These are phyloP conservation scores for Cutaneotrichosporon sp. DNA, from an alignment of 1,284 basidiomycete species.

Conservation along the genomic window DNA sequence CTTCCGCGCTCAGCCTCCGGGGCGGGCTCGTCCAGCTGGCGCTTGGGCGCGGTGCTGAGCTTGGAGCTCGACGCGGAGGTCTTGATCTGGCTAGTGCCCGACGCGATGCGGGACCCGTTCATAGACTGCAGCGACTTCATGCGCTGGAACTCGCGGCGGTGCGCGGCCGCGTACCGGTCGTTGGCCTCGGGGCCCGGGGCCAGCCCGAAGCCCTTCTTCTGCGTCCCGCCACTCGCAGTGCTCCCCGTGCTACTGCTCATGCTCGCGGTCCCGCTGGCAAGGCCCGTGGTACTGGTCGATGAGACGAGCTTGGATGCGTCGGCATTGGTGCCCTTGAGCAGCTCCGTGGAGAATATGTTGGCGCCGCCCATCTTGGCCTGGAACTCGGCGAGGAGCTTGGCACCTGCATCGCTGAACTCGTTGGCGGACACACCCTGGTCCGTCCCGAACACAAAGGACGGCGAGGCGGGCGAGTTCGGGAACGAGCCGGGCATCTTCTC, in stretches of 20 bases:
- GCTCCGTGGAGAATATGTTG: slow-evolving; percentile 33
- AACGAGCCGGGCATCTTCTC: slow-evolving; percentile 17
- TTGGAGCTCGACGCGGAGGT: not conserved
- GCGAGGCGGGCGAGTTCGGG: slow-evolving; percentile 11
- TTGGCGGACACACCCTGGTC: slow-evolving; percentile 27
- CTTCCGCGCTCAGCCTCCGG: slow-evolving; percentile 3
- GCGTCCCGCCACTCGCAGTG: slow-evolving; percentile 8
- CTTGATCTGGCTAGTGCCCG: too few relatives aligned
- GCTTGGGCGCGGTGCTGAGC: slow-evolving; percentile 9
- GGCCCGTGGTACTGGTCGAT: slow-evolving; percentile 26
- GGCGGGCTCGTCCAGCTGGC: slow-evolving; percentile 12
- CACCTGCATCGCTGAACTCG: slow-evolving; percentile 41
- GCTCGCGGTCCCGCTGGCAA: too few relatives aligned
- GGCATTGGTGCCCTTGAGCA: slow-evolving; percentile 47
- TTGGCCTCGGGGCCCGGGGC: slow-evolving; percentile 6
- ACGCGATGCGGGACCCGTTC: slow-evolving; percentile 10
- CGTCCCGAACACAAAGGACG: slow-evolving; percentile 35
- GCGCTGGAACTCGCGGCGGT: slow-evolving; percentile 49
- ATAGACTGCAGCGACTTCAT: slow-evolving; percentile 23
- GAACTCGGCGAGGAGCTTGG: slow-evolving; percentile 44
- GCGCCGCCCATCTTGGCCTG: slow-evolving; percentile 40
- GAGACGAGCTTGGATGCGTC: slow-evolving; percentile 41
- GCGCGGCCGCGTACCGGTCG: slow-evolving; percentile 44
- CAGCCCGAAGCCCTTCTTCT: slow-evolving; percentile 2
- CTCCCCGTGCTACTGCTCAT: slow-evolving; percentile 39